Percentiles rank a stretch among this genome's conserved stretches.
Conservation (phyloP, 345 rosid genomes). For the Adansonia digitata region DNA sequence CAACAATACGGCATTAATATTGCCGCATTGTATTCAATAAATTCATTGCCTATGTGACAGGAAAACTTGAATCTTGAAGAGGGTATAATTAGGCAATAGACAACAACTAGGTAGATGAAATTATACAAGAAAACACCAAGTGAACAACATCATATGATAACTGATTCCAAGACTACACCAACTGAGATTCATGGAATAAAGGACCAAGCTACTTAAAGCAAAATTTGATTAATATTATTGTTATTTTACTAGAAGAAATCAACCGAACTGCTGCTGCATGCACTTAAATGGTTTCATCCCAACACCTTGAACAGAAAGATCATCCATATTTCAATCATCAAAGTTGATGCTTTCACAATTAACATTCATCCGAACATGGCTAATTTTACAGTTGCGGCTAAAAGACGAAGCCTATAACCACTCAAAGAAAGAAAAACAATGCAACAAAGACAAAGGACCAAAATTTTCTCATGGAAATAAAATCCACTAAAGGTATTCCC, state of each 20-base stretch:
- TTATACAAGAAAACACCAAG: neutral
- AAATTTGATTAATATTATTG: neutral
- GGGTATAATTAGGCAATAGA: neutral
- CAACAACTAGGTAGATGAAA: neutral
- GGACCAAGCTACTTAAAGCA: neutral
- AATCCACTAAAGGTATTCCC: neutral
- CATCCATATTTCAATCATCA: neutral
- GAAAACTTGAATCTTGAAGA: neutral
- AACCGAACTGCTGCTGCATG: neutral
- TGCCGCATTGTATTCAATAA: neutral
- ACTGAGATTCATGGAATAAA: neutral
- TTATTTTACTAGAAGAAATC: neutral
- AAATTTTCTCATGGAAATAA: neutral
- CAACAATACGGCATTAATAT: neutral
- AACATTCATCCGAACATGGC: neutral
- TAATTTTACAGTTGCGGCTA: too few species aligned
- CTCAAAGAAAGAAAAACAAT: neutral
- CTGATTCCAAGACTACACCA: neutral
- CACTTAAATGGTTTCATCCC: neutral
- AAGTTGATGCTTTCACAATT: neutral
- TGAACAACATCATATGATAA: neutral
- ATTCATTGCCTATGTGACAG: neutral
- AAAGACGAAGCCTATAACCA: neutral
- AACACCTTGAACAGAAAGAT: constrained; percentile 6
- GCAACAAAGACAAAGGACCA: neutral